Percentiles rank a stretch among this genome's conserved stretches.
Conservation (phyloP, 106 monocot species). For the Agapanthus africanus region DNA sequence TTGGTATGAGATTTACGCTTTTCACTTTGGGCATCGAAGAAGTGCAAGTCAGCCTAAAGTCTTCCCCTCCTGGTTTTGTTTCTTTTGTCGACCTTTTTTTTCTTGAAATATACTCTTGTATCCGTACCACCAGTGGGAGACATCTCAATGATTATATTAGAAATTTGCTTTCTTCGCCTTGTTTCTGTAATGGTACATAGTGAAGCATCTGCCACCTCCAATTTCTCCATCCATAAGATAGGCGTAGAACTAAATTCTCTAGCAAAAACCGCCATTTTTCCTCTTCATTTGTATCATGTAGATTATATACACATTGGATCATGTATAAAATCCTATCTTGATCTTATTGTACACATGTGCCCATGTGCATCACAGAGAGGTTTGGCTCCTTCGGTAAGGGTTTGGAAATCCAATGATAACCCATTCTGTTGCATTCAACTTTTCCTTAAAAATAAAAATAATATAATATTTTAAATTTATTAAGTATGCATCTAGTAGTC, state of each 20-base stretch:
- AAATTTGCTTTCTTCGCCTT: neutral
- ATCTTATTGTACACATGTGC: no score
- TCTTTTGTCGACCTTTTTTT: no score
- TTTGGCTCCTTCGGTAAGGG: no score
- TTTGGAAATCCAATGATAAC: no score
- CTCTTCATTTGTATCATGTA: neutral
- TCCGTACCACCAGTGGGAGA: neutral
- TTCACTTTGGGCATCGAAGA: neutral
- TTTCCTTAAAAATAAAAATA: no score
- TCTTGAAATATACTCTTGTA: no score
- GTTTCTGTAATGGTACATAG: neutral
- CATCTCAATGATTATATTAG: neutral
- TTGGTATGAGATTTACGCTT: neutral
- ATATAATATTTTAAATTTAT: no score
- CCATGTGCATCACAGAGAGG: no score
- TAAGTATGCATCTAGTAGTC: no score
- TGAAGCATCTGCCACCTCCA: neutral
- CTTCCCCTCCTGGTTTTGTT: neutral
- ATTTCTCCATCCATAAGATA: neutral
- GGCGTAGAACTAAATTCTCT: no score
- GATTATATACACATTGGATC: neutral
- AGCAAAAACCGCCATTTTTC: neutral
- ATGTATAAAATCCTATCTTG: no score
- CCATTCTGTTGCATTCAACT: no score
- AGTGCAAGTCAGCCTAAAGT: neutral